These are phyloP conservation scores for Calonectria naviculata DNA, from an alignment of 2,329 filamentous ascomycete species.

Conservation along the genomic window DNA sequence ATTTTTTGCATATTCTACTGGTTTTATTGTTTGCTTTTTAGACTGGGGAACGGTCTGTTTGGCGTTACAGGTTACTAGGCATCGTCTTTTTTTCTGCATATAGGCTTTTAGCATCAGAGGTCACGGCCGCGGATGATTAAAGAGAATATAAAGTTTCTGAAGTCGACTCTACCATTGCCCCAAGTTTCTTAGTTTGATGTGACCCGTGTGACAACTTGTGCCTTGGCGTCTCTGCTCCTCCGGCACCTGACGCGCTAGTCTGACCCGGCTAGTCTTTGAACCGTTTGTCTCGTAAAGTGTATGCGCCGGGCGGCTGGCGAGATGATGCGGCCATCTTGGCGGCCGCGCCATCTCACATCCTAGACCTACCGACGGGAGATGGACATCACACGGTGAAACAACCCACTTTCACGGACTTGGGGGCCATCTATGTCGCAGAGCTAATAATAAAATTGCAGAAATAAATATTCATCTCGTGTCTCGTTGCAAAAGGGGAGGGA, in stretches of 20 bases:
- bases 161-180: neutral
- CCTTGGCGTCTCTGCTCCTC: neutral
- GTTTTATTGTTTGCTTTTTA: neutral
- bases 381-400: slow-evolving; percentile 7
- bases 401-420: neutral
- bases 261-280: neutral
- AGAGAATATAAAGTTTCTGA: neutral
- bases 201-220: neutral
- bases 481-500: slow-evolving; percentile 31
- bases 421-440: neutral
- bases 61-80: slow-evolving; percentile 7
- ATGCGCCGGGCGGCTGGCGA: slow-evolving; percentile 17
- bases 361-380: neutral
- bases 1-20: neutral
- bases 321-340: slow-evolving; percentile 20
- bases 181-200: neutral
- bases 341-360: slow-evolving; percentile 17
- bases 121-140: neutral
- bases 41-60: neutral
- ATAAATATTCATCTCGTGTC: slow-evolving; percentile 39
- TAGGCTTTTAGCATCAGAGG: neutral
- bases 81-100: neutral
- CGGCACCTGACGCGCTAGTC: neutral
- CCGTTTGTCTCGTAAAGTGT: neutral
- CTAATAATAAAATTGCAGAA: slow-evolving; percentile 28